A percentile compares a stretch with the other conserved stretches of the same genome.
phyloP scores from a whole-genome alignment of 2,329 filamentous ascomycete genomes.

The Fusarium acutatum region DNA sequence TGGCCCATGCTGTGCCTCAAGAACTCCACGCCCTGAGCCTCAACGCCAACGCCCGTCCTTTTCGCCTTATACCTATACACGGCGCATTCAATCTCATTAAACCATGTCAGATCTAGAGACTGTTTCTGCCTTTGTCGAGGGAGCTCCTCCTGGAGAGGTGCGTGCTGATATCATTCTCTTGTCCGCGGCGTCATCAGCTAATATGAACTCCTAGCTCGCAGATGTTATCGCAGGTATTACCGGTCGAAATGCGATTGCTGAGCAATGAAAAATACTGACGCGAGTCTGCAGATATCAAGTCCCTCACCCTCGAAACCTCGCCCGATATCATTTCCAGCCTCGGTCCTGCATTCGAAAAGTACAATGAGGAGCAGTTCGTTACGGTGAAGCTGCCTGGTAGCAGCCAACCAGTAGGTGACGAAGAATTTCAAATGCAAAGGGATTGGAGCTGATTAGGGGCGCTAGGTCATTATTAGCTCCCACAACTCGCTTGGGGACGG shows the following conservation, averaged over 20 bases:
- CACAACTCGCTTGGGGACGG: slow-evolving; percentile 84
- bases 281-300: slow-evolving; percentile 79
- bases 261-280: slow-evolving; percentile 29
- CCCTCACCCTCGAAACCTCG: slow-evolving; percentile 76
- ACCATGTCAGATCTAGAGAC: slow-evolving; percentile 52
- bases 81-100: slow-evolving; percentile 10
- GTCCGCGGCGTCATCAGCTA: slow-evolving; percentile 42
- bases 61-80: not conserved
- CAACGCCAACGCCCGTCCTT: slow-evolving; percentile 24
- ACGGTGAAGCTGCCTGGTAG: slow-evolving; percentile 90
- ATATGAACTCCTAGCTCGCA: slow-evolving; percentile 67
- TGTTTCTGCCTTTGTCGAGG: slow-evolving; percentile 88
- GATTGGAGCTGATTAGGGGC: slow-evolving; percentile 9
- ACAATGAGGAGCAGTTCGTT: slow-evolving; percentile 94
- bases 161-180: slow-evolving; percentile 39
- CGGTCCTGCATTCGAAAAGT: slow-evolving; percentile 85
- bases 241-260: not conserved
- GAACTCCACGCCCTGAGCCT: slow-evolving; percentile 32
- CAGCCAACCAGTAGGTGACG: slow-evolving; percentile 63
- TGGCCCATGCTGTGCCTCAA: slow-evolving; percentile 23
- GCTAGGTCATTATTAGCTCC: slow-evolving; percentile 81
- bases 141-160: slow-evolving; percentile 96
- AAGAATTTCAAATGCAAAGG: not conserved
- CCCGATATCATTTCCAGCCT: slow-evolving; percentile 75
- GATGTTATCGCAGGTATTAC: slow-evolving; percentile 84